Conservation (phyloP, 2,329 filamentous ascomycete genomes). For the Curvularia hawaiiensis region DNA sequence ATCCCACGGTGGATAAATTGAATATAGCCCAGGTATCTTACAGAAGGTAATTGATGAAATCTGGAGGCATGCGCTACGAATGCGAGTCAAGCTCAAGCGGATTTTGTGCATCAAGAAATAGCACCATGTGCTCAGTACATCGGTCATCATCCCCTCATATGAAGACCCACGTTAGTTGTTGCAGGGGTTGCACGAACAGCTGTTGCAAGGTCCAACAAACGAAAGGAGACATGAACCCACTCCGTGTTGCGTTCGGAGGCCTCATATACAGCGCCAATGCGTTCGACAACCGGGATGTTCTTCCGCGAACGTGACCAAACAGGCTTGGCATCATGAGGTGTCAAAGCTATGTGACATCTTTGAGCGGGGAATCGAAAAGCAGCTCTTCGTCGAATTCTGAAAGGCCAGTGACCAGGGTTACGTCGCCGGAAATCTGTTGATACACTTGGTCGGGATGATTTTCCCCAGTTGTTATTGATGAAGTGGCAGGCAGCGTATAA, state of each 20-base stretch:
- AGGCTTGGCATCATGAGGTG: background rate
- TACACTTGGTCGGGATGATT: background rate
- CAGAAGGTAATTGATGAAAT: background rate
- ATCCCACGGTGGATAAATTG: background rate
- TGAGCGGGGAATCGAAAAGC: background rate
- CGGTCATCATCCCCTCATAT: background rate
- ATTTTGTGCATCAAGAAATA: background rate
- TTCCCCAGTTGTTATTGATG: too few relatives aligned
- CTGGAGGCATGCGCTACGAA: background rate
- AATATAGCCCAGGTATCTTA: too few relatives aligned
- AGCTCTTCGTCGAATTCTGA: slow-evolving; percentile 6
- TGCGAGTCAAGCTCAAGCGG: background rate
- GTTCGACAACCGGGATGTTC: background rate
- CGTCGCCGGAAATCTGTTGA: background rate
- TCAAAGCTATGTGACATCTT: background rate
- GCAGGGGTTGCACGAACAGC: background rate
- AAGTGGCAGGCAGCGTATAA: background rate
- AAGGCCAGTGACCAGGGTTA: background rate
- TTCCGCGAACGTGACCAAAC: background rate
- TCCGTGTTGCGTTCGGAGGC: background rate
- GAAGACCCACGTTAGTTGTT: background rate
- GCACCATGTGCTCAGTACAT: background rate
- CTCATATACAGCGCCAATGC: background rate
- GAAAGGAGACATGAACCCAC: background rate
- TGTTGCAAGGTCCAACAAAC: background rate